These are phyloP conservation scores for Colletotrichum destructivum DNA, from an alignment of 2,329 filamentous ascomycete species.

Conservation along the genomic window DNA sequence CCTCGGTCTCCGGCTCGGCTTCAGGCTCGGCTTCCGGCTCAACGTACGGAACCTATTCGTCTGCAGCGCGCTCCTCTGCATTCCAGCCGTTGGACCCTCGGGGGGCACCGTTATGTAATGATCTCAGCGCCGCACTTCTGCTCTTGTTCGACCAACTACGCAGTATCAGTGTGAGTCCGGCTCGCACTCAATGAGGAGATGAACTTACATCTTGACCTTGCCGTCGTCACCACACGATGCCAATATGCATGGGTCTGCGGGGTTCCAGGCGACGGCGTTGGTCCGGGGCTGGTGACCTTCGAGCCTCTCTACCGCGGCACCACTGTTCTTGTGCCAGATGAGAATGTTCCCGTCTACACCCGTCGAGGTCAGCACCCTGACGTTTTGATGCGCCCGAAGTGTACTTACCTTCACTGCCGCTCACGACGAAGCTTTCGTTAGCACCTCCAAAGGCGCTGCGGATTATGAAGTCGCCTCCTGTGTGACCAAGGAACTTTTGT, in stretches of 20 bases:
- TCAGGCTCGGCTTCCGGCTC: neutral
- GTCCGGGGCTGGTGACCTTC: constrained; percentile 83
- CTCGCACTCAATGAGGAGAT: neutral
- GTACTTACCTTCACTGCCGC: constrained; percentile 86
- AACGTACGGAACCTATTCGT: constrained; percentile 10
- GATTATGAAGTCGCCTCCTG: constrained; percentile 84
- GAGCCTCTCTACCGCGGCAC: constrained; percentile 81
- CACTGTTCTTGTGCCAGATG: constrained; percentile 92
- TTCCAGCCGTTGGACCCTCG: constrained; percentile 35
- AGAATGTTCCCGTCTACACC: constrained; percentile 75
- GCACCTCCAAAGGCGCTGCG: constrained; percentile 89
- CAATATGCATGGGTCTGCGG: constrained; percentile 84
- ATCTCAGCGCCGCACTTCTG: constrained; percentile 43
- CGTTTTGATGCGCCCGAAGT: neutral
- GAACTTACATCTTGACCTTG: constrained; percentile 85
- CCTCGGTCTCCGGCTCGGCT: no score
- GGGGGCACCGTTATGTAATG: constrained; percentile 35
- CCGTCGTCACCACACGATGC: constrained; percentile 93
- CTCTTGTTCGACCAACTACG: constrained; percentile 48
- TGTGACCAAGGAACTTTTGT: constrained; percentile 82
- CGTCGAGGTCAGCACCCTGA: constrained; percentile 1
- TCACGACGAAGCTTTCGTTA: constrained; percentile 91
- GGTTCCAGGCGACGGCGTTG: constrained; percentile 93
- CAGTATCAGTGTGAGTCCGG: constrained; percentile 7
- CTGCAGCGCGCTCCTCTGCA: constrained; percentile 24